A percentile compares a stretch with the other conserved stretches of the same genome.
These are phyloP conservation scores for Chaetomiaceae sp. DNA, from an alignment of 2,329 filamentous ascomycete species.

Conservation along the genomic window DNA sequence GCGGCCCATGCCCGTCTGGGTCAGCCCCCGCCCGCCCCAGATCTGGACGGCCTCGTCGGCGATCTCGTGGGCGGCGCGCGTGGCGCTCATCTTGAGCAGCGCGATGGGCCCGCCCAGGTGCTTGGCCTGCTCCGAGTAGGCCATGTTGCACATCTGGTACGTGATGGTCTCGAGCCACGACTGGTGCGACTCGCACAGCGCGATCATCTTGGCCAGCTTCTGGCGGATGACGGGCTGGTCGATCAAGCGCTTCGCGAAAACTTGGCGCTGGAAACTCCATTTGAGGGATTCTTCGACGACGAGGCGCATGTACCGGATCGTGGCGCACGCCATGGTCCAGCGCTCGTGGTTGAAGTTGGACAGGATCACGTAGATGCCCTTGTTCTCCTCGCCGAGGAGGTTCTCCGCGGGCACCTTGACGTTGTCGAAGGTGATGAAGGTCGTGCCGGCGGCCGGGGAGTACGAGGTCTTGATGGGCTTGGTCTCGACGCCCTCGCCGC, in stretches of 20 bases:
- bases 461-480: slow-evolving; percentile 78
- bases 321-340: slow-evolving; percentile 67
- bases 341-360: slow-evolving; percentile 88
- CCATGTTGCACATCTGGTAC: slow-evolving; percentile 85
- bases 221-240: slow-evolving; percentile 78
- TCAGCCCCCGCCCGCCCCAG: slow-evolving; percentile 77
- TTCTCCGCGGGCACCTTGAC: slow-evolving; percentile 79
- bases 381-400: slow-evolving; percentile 75
- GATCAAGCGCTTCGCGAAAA: slow-evolving; percentile 77
- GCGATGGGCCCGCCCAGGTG: slow-evolving; percentile 77
- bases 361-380: slow-evolving; percentile 79
- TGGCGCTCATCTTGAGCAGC: slow-evolving; percentile 73
- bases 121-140: slow-evolving; percentile 69
- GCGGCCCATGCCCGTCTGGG: slow-evolving; percentile 76
- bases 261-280: slow-evolving; percentile 81
- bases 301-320: slow-evolving; percentile 60
- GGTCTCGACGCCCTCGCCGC: slow-evolving; percentile 70
- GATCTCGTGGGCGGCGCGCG: slow-evolving; percentile 74
- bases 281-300: slow-evolving; percentile 82
- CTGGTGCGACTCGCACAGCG: slow-evolving; percentile 75
- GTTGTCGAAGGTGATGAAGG: slow-evolving; percentile 78
- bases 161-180: slow-evolving; percentile 81
- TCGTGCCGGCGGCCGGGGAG: slow-evolving; percentile 72
- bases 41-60: slow-evolving; percentile 82
- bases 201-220: slow-evolving; percentile 88